Percentiles rank a stretch among this genome's conserved stretches.
phyloP scores from a whole-genome alignment of 768 basidiomycete species.

The Mrakia frigida region DNA sequence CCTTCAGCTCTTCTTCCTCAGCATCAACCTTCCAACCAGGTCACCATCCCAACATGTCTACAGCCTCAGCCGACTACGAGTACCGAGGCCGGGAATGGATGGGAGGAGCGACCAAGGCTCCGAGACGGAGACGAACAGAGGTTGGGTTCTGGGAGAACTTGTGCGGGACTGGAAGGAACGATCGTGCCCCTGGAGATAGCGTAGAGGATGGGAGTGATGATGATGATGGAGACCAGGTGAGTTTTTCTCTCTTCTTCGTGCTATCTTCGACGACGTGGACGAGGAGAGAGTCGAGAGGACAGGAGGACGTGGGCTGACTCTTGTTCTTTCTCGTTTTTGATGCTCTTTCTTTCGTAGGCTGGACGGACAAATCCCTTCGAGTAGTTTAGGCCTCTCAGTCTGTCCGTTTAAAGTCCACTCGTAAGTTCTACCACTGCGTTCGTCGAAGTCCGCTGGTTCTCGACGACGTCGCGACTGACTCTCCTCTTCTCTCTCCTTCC shows the following conservation, averaged over 20 bases:
- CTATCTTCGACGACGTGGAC: neutral
- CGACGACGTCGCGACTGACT: neutral
- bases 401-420: too few relatives aligned
- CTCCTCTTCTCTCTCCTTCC: neutral
- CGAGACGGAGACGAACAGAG: neutral
- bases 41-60: conserved; percentile 3
- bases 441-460: neutral
- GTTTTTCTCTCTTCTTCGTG: neutral
- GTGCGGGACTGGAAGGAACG: conserved; percentile 20
- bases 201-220: conserved; percentile 20
- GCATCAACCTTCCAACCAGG: neutral
- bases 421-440: too few relatives aligned
- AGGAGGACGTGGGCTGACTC: neutral
- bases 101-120: neutral
- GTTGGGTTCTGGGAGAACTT: conserved; percentile 24
- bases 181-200: conserved; percentile 3
- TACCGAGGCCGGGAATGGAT: conserved; percentile 13
- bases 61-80: neutral
- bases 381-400: neutral
- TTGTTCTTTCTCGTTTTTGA: neutral
- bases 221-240: conserved; percentile 6
- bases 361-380: conserved; percentile 28
- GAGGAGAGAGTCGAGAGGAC: neutral
- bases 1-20: conserved; percentile 13
- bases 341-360: neutral